These are phyloP conservation scores for Ensete glaucum DNA, from an alignment of 176 grass and related monocot genomes.

Conservation along the genomic window DNA sequence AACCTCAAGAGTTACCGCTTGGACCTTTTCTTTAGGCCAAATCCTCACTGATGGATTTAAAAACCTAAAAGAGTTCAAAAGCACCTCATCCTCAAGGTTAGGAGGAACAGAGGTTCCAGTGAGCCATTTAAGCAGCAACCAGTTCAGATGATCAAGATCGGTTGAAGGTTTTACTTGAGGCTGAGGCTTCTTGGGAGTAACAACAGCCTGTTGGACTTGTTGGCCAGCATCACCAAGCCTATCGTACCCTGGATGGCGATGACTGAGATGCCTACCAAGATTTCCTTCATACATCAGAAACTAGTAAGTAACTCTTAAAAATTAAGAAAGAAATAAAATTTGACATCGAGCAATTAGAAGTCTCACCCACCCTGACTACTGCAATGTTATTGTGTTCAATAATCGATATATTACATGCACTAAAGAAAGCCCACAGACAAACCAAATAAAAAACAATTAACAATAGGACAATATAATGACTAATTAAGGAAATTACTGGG, in stretches of 20 bases:
- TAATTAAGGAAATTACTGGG: too few species aligned
- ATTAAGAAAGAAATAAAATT: neutral
- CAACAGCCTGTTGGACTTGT: slow-evolving; percentile 19
- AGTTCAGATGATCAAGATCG: slow-evolving; percentile 74
- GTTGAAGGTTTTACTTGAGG: slow-evolving; percentile 29
- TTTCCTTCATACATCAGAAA: slow-evolving; percentile 48
- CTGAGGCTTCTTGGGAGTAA: slow-evolving; percentile 35
- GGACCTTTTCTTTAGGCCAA: slow-evolving; percentile 67
- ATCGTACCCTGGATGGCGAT: slow-evolving; percentile 70
- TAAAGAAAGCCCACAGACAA: neutral
- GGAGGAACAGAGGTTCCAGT: slow-evolving; percentile 50
- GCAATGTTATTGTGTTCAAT: neutral
- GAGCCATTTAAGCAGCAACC: slow-evolving; percentile 83
- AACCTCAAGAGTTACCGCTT: slow-evolving; percentile 50
- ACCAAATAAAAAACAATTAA: neutral
- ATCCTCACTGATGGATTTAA: slow-evolving; percentile 50
- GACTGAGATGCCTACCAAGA: slow-evolving; percentile 85
- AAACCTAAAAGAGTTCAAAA: slow-evolving; percentile 66
- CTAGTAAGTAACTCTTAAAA: neutral
- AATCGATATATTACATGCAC: neutral
- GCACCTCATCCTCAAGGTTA: slow-evolving; percentile 36
- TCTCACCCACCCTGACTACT: neutral
- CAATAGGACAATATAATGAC: neutral
- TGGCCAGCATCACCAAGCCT: slow-evolving; percentile 33
- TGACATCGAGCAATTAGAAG: neutral